Evolutionary conservation across 306 rosid species (phyloP).

Genomic region (Trifolium repens): DNA sequence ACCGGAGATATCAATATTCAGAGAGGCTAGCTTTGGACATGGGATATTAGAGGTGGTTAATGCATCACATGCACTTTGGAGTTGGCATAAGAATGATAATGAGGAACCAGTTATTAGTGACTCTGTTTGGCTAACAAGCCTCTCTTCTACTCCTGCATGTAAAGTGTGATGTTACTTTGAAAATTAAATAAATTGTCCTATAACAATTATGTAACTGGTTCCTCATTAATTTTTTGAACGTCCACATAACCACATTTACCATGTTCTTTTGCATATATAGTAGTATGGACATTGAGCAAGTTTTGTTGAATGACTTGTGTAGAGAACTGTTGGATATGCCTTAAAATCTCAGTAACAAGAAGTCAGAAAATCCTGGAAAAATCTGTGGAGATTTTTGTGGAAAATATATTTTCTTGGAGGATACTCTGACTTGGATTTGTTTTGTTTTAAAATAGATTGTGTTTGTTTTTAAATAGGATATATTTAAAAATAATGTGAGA

Average conservation of each 20-base stretch:
- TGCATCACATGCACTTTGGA: slow-evolving; percentile 73
- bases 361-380: no score
- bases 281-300: slow-evolving; percentile 29
- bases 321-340: no score
- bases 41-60: slow-evolving; percentile 68
- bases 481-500: no score
- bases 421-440: no score
- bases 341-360: no score
- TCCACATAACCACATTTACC: slow-evolving; percentile 32
- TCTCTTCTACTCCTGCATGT: slow-evolving; percentile 59
- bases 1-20: slow-evolving; percentile 68
- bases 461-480: no score
- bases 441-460: no score
- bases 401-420: no score
- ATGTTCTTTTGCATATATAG: slow-evolving; percentile 38
- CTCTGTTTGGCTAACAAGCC: slow-evolving; percentile 58
- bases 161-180: slow-evolving; percentile 41
- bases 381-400: no score
- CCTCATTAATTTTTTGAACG: slow-evolving; percentile 23
- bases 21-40: slow-evolving; percentile 92
- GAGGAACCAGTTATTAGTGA: slow-evolving; percentile 54
- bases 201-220: not conserved
- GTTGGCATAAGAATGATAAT: slow-evolving; percentile 75
- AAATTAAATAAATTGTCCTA: not conserved
- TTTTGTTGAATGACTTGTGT: slow-evolving; percentile 44